Base-by-base conservation (phyloP, 768 basidiomycete genomes). In the Agrocybe praecox region DNA sequence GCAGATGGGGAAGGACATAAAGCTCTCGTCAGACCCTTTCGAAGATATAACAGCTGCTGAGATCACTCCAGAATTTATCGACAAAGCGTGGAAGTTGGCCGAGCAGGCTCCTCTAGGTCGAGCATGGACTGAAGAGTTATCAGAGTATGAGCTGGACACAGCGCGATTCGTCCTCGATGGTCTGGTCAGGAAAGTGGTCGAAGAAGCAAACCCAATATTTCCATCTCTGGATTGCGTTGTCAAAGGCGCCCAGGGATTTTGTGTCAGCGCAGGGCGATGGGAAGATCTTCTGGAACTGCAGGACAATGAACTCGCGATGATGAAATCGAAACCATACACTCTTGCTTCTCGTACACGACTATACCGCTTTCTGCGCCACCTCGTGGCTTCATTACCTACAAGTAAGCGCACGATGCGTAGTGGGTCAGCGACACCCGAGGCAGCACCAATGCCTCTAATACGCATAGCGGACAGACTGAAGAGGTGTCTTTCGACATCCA, bases 131-230 rank as follows among this genome's bases (percentile, higher is more conserved):
- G 56, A 73, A 55, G 58, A 63, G 12, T 67, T 86, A 45, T 74
- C 76, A 33, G 83, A 85, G 45, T 72, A 81, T 62, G 85, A 87
- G 65, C 67, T 85, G 18, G 85, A 87, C 61, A 82, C 76, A n/a
- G 81, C 78, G 49, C 80, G 81, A 42, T 86, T 78, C 63, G 70
- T 85, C n/a, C 69, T 80, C 17, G 80, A 78, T 29, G 84, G 77
- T 1, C 70, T 86, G 21, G 67, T 86, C 24, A 72, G 72, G 48
- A 76, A 78, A 60, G 74, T 77, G 60, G 52, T 69, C 33, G 76
- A 80, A 46, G 70, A 72, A n/a, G 53, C 57, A 6, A 58, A 57
- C 57, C 52, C 64, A 57, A 32, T 56, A 23, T 51, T 48, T 22
- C 42, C 57, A 64, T 49, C 55, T n/a, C 49, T 57, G 32, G 50